Percentiles rank a stretch among this genome's conserved stretches.
Conservation (phyloP, 1,284 basidiomycete species). For the Peniophora sp. region DNA sequence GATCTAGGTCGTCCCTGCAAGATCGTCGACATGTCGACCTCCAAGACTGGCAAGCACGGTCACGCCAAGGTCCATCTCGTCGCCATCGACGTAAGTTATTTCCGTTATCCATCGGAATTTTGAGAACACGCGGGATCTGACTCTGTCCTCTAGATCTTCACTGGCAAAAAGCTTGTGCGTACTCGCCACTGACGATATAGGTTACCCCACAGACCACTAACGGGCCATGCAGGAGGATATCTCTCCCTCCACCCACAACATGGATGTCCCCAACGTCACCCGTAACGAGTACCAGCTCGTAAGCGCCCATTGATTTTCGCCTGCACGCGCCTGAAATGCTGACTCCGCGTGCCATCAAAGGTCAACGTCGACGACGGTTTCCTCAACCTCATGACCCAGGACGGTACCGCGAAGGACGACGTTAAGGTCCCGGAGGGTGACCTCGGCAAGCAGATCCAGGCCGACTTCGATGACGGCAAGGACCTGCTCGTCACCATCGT, state of each 20-base stretch:
- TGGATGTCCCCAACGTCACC: conserved; percentile 94
- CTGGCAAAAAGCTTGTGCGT: conserved; percentile 81
- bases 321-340: background rate
- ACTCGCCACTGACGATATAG: background rate
- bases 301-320: conserved; percentile 18
- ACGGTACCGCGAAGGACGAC: conserved; percentile 89
- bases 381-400: conserved; percentile 89
- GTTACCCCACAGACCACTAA: conserved; percentile 6
- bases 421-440: conserved; percentile 89
- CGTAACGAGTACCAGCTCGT: conserved; percentile 93
- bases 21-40: conserved; percentile 99
- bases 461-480: conserved; percentile 81
- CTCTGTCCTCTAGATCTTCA: conserved; percentile 71
- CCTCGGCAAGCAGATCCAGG: conserved; percentile 70
- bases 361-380: conserved; percentile 85
- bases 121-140: conserved; percentile 1
- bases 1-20: conserved; percentile 87
- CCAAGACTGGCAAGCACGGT: conserved; percentile 99
- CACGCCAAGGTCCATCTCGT: conserved; percentile 99
- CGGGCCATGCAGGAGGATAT: conserved; percentile 79
- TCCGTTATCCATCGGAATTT: conserved; percentile 6
- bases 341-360: conserved; percentile 24
- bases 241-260: conserved; percentile 96
- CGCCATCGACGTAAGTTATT: conserved; percentile 80
- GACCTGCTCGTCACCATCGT: conserved; percentile 87